Base-by-base conservation (phyloP, 2,329 filamentous ascomycete genomes). In the Pyrenophora teres region DNA sequence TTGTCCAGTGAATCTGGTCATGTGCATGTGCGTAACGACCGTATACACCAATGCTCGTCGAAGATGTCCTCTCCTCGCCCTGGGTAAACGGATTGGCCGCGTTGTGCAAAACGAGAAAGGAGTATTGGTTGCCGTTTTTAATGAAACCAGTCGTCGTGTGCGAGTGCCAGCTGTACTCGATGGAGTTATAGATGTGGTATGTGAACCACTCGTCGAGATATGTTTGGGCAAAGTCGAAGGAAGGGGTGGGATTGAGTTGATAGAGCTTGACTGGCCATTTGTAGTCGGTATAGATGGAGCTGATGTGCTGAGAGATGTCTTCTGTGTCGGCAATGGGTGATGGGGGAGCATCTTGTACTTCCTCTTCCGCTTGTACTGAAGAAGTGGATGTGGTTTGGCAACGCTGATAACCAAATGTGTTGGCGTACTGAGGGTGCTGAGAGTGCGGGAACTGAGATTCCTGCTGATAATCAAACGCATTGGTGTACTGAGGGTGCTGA, bases 41-140 rank as follows among this genome's bases (percentile, higher is more conserved):
- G 32, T 69, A 70, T 7, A 59, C 56, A 23, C 66, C 68, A 12
- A 71, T 54, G 2, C 62, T 57, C 1, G 61, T 64, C 2, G 67
- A 65, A 1, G 46, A 41, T 1, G 37, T 15, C 1, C 53, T 27
- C 1, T 31, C 2, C 0, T 16, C 9, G 2, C 16, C 36, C 25
- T 46, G 37, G 6, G 50, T 37, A 19, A 67, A 70, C 0, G 67
- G 65, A 13, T 69, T 54, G 1, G 52, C 40, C 1, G 67, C 69
- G 15, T 70, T 68, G 39, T 67, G 64, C 0, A 69, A 41, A 2
- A 69, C 61, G 18, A 72, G n/a, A n/a, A 71, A 39, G 1, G 60
- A 64, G 19, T 48, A 36, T 3, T 39, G 45, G 9, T 39, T 42
- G 5, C 63, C 68, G 5, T 53, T 36, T 8, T 53, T 21, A 40